Evolutionary conservation across 768 basidiomycete species (phyloP).

Genomic region (Leccinum obscurum): DNA sequence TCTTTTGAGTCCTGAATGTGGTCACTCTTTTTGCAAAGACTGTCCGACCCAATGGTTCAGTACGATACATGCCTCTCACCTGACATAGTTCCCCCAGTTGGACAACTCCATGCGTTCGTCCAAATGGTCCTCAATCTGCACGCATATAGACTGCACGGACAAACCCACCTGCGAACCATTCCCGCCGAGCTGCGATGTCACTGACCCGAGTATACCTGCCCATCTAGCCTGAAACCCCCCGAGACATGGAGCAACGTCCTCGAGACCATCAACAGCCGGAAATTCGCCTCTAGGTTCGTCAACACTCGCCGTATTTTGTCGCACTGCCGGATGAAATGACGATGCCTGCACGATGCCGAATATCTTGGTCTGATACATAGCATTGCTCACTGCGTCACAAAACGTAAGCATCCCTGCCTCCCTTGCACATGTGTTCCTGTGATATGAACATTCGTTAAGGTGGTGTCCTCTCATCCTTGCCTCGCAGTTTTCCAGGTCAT

Average conservation of each 20-base stretch:
- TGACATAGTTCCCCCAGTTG: too few relatives aligned
- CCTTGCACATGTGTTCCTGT: neutral
- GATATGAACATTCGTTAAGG: neutral
- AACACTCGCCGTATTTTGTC: neutral
- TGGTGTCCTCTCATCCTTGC: neutral
- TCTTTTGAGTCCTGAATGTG: too few relatives aligned
- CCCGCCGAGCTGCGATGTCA: slow-evolving; percentile 26
- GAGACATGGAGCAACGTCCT: slow-evolving; percentile 26
- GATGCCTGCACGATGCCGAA: neutral
- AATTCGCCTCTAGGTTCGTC: slow-evolving; percentile 22
- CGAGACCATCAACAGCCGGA: slow-evolving; percentile 19
- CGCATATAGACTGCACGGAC: slow-evolving; percentile 7
- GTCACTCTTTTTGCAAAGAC: too few relatives aligned
- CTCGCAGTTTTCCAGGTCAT: slow-evolving; percentile 30
- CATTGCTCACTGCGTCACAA: slow-evolving; percentile 17
- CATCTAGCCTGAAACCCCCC: slow-evolving; percentile 49
- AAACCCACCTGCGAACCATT: slow-evolving; percentile 18
- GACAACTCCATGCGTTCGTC: too few relatives aligned
- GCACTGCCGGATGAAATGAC: neutral
- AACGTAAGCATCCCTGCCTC: slow-evolving; percentile 16
- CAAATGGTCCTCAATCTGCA: too few relatives aligned
- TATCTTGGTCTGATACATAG: slow-evolving; percentile 3
- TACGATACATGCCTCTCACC: too few relatives aligned
- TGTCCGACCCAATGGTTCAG: too few relatives aligned
- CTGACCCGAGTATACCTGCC: slow-evolving; percentile 63